Conservation (phyloP, 257 asterid species). For the Plantago ovata region DNA sequence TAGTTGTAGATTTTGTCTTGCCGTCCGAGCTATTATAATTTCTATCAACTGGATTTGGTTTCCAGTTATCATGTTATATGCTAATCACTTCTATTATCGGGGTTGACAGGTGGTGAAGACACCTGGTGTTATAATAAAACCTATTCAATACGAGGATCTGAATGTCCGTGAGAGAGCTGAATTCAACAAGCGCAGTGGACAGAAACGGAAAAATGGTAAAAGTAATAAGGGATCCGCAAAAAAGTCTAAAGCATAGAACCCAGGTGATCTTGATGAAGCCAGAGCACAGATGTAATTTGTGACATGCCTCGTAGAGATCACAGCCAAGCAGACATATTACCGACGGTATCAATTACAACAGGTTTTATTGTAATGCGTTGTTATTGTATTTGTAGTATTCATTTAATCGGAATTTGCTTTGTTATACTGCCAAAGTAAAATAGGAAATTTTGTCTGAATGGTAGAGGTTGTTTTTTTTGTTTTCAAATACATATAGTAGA, state of each 20-base stretch:
- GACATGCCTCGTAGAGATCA: too few relatives aligned
- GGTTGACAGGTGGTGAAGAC: constrained; percentile 72
- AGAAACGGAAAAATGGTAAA: constrained; percentile 38
- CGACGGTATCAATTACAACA: too few relatives aligned
- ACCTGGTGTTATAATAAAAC: constrained; percentile 71
- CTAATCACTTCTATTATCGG: neutral
- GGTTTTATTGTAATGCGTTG: neutral
- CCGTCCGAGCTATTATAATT: neutral
- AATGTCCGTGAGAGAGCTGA: constrained; percentile 46
- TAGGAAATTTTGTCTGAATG: too few relatives aligned
- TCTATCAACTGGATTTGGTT: neutral
- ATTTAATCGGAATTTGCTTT: too few relatives aligned
- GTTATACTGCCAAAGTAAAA: too few relatives aligned
- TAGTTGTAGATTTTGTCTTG: neutral
- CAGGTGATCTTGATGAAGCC: neutral
- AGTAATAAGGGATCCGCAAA: constrained; percentile 21
- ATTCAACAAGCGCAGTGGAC: constrained; percentile 24
- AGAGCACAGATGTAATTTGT: too few relatives aligned
- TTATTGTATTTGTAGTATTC: neutral
- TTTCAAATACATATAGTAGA: too few relatives aligned
- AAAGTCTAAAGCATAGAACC: constrained; percentile 24
- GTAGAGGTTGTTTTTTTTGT: too few relatives aligned
- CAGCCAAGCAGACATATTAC: too few relatives aligned
- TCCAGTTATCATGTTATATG: too few relatives aligned
- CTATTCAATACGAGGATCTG: constrained; percentile 59